These are phyloP conservation scores for Geranomyces michiganensis DNA, from an alignment of 192 early-diverging fungal genomes.

Conservation along the genomic window DNA sequence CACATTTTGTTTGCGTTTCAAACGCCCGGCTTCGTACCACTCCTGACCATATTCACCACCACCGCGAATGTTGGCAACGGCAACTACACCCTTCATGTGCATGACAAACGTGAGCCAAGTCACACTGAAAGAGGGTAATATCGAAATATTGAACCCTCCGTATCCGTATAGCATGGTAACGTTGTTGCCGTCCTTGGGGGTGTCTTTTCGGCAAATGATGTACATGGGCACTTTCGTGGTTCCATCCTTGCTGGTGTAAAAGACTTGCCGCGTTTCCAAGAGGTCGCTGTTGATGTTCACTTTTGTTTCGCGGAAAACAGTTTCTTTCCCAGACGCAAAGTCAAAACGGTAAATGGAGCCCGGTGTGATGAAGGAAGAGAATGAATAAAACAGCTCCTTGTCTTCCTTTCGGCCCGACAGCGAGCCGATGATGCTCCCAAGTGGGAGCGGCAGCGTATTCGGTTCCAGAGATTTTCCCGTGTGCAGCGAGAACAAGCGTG, in stretches of 20 bases:
- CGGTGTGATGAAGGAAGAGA: constrained; percentile 61
- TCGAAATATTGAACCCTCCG: constrained; percentile 65
- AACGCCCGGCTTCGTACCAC: constrained; percentile 57
- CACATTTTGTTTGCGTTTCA: constrained; percentile 71
- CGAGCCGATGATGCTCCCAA: constrained; percentile 49
- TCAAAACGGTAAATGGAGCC: constrained; percentile 63
- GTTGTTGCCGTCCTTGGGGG: constrained; percentile 54
- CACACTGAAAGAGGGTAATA: constrained; percentile 52
- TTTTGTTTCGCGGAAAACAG: constrained; percentile 47
- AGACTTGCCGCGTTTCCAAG: constrained; percentile 69
- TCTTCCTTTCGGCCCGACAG: constrained; percentile 46
- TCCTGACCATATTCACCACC: constrained; percentile 64
- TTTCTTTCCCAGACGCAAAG: constrained; percentile 45
- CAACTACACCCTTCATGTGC: constrained; percentile 58
- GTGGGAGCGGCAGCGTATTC: constrained; percentile 50
- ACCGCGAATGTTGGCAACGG: constrained; percentile 71
- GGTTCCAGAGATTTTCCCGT: constrained; percentile 46
- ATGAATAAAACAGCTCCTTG: constrained; percentile 59
- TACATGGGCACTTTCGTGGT: constrained; percentile 66
- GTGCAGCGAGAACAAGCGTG: constrained; percentile 46
- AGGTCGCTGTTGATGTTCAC: constrained; percentile 53
- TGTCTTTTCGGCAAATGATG: constrained; percentile 56
- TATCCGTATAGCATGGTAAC: constrained; percentile 71
- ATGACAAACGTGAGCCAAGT: constrained; percentile 40
- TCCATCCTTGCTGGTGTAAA: constrained; percentile 66